Base-by-base conservation (phyloP, 108 stramenopile genomes). In the Pseudonitzschia multiseries region DNA sequence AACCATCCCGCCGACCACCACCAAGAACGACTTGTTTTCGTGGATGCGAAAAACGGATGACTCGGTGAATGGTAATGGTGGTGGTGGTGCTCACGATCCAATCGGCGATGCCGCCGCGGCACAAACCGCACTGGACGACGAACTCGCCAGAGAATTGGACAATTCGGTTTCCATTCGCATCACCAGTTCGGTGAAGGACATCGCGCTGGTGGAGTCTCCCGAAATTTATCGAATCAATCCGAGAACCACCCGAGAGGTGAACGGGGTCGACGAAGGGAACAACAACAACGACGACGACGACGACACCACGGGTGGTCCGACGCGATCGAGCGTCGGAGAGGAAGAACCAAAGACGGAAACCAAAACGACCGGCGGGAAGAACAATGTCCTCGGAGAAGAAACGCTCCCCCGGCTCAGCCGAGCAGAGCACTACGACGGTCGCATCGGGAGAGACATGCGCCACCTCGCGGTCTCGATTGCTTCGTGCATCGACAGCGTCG, bases 371-470 rank as follows among this genome's bases (percentile, higher is more conserved):
- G 27, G n/a, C 21, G 50, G 46, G 15, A 27, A 8, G 0, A 24
- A 53, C 0, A 24, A 51, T 48, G 26, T 0, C 4, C 48, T 42
- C 15, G 28, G 14, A 8, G 54, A 4, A 17, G 69, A 70, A 21
- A 40, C 8, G 0, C 68, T 70, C 60, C 76, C 76, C 13, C 74
- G 78, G 28, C 69, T 83, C 50, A 85, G 86, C 50, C 64, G 76
- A 62, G 80, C 86, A 0, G 84, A 87, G 52, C 89, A 88, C 54
- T 90, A 87, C 66, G 65, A 72, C 48, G 79, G 80, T 13, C 83
- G 88, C 32, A 89, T 92, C 27, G 83, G 79, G 10, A 60, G 85
- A 17, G 91, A 92, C 69, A 88, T 87, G 86, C n/a, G 66, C 54
- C 78, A 83, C 36, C 65, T 87, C 18, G 86, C 92, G 13, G 81